Conservation (phyloP, 2,329 filamentous ascomycete genomes). For the Aspergillus carbonarius region DNA sequence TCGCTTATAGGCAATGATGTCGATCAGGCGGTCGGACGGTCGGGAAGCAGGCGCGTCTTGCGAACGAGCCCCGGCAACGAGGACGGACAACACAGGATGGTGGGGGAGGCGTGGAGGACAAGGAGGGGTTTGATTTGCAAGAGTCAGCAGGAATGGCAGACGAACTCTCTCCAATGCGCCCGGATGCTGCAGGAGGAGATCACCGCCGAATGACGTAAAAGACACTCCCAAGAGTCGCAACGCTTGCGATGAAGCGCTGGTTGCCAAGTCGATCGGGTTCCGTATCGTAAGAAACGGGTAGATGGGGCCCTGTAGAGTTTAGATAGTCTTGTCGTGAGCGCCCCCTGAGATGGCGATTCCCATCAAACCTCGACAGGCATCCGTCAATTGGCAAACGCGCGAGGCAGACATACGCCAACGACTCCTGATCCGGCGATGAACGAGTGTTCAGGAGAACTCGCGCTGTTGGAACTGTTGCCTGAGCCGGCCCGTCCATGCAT, state of each 20-base stretch:
- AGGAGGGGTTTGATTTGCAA: background rate
- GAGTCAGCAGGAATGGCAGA: background rate
- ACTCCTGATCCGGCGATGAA: background rate
- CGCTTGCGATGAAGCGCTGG: conserved; percentile 10
- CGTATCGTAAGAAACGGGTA: background rate
- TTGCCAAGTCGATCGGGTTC: conserved; percentile 11
- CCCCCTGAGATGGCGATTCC: too few species aligned
- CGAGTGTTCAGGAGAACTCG: background rate
- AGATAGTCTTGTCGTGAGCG: background rate
- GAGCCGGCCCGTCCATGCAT: background rate
- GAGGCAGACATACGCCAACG: background rate
- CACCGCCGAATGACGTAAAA: conserved; percentile 16
- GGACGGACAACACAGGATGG: conserved; percentile 7
- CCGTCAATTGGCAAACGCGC: background rate
- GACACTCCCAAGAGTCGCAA: conserved; percentile 4
- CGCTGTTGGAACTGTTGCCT: background rate
- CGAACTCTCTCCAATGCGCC: background rate
- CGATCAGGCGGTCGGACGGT: conserved; percentile 10
- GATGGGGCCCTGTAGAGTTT: background rate
- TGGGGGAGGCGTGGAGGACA: conserved; percentile 1
- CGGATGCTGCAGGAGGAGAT: conserved; percentile 6
- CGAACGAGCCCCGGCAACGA: conserved; percentile 10
- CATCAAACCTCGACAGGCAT: background rate
- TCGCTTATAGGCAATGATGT: background rate
- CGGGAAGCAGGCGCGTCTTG: conserved; percentile 9